Conservation (phyloP, 345 rosid species). For the Eucalyptus cloeziana region DNA sequence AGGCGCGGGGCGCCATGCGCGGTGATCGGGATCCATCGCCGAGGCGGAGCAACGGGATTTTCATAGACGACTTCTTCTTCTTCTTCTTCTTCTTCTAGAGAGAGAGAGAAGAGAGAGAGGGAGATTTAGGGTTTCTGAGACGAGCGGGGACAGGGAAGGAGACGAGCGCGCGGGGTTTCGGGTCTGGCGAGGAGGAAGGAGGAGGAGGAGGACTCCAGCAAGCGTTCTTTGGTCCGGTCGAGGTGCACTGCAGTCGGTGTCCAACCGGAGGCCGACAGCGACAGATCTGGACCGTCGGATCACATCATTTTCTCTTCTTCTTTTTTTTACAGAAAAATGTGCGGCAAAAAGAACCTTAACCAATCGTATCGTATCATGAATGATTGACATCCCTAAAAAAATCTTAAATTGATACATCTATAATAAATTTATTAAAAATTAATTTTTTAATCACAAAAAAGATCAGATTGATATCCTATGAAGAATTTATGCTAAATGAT, state of each 20-base stretch:
- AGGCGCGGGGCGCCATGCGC: constrained; percentile 55
- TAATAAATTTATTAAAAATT: too few species aligned
- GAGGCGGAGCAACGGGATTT: neutral
- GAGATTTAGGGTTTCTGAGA: neutral
- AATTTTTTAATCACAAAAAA: rapidly evolving
- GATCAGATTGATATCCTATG: rapidly evolving
- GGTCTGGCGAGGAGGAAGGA: neutral
- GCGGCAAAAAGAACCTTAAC: too few species aligned
- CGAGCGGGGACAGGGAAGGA: neutral
- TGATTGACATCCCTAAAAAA: rapidly evolving
- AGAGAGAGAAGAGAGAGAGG: neutral
- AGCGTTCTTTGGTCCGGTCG: neutral
- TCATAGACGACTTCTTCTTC: neutral
- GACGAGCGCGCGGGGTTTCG: neutral
- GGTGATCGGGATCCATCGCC: constrained; percentile 5
- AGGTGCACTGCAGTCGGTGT: neutral
- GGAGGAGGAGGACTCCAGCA: neutral
- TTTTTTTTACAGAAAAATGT: too few species aligned
- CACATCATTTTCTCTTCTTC: neutral
- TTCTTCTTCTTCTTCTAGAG: neutral
- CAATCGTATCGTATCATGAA: rapidly evolving
- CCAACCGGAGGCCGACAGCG: neutral
- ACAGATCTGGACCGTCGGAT: neutral
- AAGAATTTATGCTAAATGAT: too few species aligned
- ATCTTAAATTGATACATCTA: rapidly evolving